Base-by-base conservation (phyloP, 768 basidiomycete genomes). In the Russula griseocarnosa region DNA sequence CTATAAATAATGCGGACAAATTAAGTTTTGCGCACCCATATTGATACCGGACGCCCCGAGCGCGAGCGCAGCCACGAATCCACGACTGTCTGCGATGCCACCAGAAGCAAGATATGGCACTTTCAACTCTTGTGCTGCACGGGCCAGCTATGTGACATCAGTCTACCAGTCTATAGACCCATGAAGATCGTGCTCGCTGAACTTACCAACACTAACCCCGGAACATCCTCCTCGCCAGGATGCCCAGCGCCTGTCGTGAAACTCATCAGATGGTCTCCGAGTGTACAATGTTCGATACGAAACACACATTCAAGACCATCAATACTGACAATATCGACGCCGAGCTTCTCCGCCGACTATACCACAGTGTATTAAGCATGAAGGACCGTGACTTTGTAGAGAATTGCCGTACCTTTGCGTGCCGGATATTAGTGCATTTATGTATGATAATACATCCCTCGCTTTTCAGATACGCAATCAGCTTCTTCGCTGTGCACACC, bases 201-300 rank as follows among this genome's bases (percentile, higher is more conserved):
- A 59, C 36, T 26, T 67, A 92, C 92, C 76, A 97, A 75, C 3
- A 97, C 88, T 26, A 96, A 70, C 5, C 89, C 90, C 3, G 91
- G 90, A 26, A 97, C 89, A 71, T 97, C 95, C 49, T 96, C 91
- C 71, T 97, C 95, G 66, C 95, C 95, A 20, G 93, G 93, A 74
- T 94, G 92, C 28, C 94, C 94, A 34, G 93, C 94, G 71, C 92
- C 91, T 93, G 70, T n/a, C 14, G 1, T 67, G 42, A 9, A 50
- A 47, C 65, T 69, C 66, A 65, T 50, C 57, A 55, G 49, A 58
- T 59, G n/a, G 59, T 53, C 28, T n/a, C 18, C 26, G 55, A 44
- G 14, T 22, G 5, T 55, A 13, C 28, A 30, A 56, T 46, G 32
- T 32, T 58, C 42, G 42, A 28, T 36, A 30, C 5, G 60, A 60